A percentile compares a stretch with the other conserved stretches of the same genome.
These are phyloP conservation scores for Talaromyces trachyspermus DNA, from an alignment of 495 filamentous ascomycete species.

Conservation along the genomic window DNA sequence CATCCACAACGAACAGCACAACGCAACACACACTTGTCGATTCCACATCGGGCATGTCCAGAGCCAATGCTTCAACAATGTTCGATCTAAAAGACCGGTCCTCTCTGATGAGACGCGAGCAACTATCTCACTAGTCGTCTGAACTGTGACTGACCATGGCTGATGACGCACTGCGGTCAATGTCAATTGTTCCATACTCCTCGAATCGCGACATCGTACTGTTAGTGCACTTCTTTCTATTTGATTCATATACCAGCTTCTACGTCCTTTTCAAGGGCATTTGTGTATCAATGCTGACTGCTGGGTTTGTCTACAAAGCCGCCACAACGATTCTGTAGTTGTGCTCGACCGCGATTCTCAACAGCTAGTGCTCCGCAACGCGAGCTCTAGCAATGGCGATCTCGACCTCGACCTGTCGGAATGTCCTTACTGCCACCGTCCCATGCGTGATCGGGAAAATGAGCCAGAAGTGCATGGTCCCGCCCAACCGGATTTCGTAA, in stretches of 20 bases:
- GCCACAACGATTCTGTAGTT: slow-evolving; percentile 86
- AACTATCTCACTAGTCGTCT: not conserved
- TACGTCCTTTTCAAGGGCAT: too few species aligned
- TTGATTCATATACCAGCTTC: not conserved
- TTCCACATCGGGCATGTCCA: not conserved
- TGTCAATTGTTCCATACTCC: slow-evolving; percentile 43
- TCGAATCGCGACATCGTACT: slow-evolving; percentile 45
- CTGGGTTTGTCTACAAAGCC: too few species aligned
- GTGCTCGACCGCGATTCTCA: slow-evolving; percentile 80
- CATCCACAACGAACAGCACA: too few species aligned
- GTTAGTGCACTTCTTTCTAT: slow-evolving; percentile 23
- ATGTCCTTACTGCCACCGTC: slow-evolving; percentile 84
- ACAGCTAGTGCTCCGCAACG: slow-evolving; percentile 72
- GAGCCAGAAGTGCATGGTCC: slow-evolving; percentile 29
- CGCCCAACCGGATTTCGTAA: slow-evolving; percentile 62
- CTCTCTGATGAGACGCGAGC: slow-evolving; percentile 4
- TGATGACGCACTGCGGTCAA: slow-evolving; percentile 26
- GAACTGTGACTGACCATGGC: slow-evolving; percentile 17
- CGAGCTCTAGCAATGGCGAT: slow-evolving; percentile 33
- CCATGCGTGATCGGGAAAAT: slow-evolving; percentile 48
- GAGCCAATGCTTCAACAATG: not conserved
- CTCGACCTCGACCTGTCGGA: slow-evolving; percentile 48
- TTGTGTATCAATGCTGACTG: too few species aligned
- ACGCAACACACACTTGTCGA: not conserved
- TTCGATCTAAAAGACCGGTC: not conserved